Evolutionary conservation across 176 grass and related monocot species (phyloP).

Genomic region (Carex pumila): DNA sequence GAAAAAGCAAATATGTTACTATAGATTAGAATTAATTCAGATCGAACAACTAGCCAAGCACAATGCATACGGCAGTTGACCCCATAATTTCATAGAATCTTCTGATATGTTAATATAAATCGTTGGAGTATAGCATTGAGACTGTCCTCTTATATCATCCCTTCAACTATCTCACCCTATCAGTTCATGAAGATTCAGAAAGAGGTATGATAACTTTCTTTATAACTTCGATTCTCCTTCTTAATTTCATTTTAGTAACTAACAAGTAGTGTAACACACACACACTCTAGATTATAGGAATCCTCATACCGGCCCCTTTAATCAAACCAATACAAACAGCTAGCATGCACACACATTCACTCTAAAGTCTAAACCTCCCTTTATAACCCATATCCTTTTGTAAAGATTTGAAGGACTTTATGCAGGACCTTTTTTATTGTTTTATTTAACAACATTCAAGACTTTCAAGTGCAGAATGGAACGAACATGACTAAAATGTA

Average conservation of each 20-base stretch:
- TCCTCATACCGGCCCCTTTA: background rate
- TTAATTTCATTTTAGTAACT: background rate
- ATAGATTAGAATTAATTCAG: too few relatives aligned
- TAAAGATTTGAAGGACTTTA: background rate
- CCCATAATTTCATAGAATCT: background rate
- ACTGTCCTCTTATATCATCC: background rate
- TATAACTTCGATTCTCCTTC: background rate
- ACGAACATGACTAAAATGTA: background rate
- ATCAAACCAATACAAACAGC: background rate
- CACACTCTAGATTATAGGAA: background rate
- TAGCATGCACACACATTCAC: background rate
- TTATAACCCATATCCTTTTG: background rate
- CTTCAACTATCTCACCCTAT: background rate
- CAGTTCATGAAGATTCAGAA: background rate
- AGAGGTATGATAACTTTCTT: background rate
- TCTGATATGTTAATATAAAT: background rate
- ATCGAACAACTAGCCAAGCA: background rate
- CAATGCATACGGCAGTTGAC: background rate
- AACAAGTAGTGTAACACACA: background rate
- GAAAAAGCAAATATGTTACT: too few relatives aligned
- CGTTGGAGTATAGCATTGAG: background rate
- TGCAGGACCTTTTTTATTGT: background rate
- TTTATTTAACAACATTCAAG: background rate
- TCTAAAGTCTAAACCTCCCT: background rate
- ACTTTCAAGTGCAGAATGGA: background rate